These are phyloP conservation scores for Nasturtium officinale DNA, from an alignment of 345 rosid species.

Conservation along the genomic window DNA sequence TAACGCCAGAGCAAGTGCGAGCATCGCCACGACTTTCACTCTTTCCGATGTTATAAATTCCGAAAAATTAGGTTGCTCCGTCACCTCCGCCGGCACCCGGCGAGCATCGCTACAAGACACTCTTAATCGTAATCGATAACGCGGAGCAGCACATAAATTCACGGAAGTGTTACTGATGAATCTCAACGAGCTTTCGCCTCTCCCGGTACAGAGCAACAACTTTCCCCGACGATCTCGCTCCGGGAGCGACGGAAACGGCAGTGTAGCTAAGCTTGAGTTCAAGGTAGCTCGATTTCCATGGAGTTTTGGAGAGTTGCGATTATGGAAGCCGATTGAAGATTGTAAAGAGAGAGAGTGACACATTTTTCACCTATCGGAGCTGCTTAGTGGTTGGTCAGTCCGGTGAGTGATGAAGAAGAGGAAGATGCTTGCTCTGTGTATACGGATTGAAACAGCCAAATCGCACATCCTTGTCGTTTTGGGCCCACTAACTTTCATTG, in stretches of 20 bases:
- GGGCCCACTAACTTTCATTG: neutral
- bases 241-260: constrained; percentile 9
- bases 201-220: neutral
- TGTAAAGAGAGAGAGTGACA: constrained; percentile 35
- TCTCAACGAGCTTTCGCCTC: neutral
- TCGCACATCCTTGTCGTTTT: constrained; percentile 14
- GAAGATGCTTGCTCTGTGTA: constrained; percentile 1
- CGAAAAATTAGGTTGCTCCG: constrained; percentile 51
- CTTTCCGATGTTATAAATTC: constrained; percentile 97
- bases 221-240: constrained; percentile 29
- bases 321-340: constrained; percentile 14
- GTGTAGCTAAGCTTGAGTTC: constrained; percentile 23
- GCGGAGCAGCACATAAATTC: constrained; percentile 21
- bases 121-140: constrained; percentile 51
- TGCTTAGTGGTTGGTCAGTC: constrained; percentile 15
- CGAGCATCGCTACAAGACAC: constrained; percentile 55
- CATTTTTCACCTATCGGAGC: constrained; percentile 33
- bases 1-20: constrained; percentile 78
- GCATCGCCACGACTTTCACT: constrained; percentile 89
- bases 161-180: constrained; percentile 7
- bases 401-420: constrained; percentile 15
- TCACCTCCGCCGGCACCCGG: constrained; percentile 36
- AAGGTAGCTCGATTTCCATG: constrained; percentile 28
- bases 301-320: neutral
- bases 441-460: constrained; percentile 14